A percentile compares a stretch with the other conserved stretches of the same genome.
phyloP scores from a whole-genome alignment of 106 monocot genomes.

The Dendrobium huoshanense region DNA sequence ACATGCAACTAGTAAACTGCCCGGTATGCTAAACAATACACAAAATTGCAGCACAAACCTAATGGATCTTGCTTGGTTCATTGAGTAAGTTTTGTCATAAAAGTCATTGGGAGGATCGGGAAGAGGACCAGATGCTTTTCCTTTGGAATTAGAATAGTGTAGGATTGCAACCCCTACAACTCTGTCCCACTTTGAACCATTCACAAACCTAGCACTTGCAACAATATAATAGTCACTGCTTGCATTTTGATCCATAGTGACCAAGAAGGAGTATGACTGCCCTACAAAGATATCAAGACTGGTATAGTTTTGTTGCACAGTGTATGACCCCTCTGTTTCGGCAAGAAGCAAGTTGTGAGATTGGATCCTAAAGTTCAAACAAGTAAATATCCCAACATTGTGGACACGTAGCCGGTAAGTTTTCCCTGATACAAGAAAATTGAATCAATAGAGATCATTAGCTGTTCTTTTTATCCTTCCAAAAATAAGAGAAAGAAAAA shows the following conservation, averaged over 20 bases:
- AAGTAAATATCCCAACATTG: slow-evolving; percentile 61
- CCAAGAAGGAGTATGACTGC: slow-evolving; percentile 76
- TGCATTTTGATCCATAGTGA: slow-evolving; percentile 79
- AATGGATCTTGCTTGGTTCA: slow-evolving; percentile 40
- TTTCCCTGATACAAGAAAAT: slow-evolving; percentile 36
- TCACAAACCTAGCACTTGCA: slow-evolving; percentile 69
- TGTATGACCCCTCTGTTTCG: slow-evolving; percentile 76
- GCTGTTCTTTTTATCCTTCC: neutral
- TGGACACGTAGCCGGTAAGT: slow-evolving; percentile 72
- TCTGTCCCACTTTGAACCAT: slow-evolving; percentile 52
- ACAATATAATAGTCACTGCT: slow-evolving; percentile 77
- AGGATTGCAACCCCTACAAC: slow-evolving; percentile 69
- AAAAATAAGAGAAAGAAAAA: neutral
- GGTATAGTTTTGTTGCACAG: slow-evolving; percentile 55
- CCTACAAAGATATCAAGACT: slow-evolving; percentile 65
- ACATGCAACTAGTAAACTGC: neutral
- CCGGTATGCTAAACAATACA: neutral
- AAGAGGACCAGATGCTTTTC: slow-evolving; percentile 40
- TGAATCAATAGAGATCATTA: neutral
- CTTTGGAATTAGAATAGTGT: slow-evolving; percentile 63
- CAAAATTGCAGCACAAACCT: slow-evolving; percentile 14
- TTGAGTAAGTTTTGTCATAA: slow-evolving; percentile 35
- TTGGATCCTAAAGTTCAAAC: slow-evolving; percentile 80
- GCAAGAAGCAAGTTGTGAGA: slow-evolving; percentile 62
- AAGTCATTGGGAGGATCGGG: slow-evolving; percentile 34